phyloP scores from a whole-genome alignment of 2,329 filamentous ascomycete genomes.

The Monosporascus sp. region DNA sequence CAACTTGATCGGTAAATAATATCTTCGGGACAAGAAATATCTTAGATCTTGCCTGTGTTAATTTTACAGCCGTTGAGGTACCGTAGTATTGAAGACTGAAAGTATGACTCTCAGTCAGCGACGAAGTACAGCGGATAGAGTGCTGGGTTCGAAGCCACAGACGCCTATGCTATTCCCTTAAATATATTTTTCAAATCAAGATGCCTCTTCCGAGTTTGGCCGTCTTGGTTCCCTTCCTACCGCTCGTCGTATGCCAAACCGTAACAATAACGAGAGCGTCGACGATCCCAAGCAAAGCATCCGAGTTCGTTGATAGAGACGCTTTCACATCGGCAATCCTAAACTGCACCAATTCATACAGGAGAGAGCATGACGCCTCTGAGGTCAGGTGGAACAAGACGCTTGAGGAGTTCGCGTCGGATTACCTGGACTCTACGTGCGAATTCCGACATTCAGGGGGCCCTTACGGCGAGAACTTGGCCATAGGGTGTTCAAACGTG shows the following conservation, averaged over 20 bases:
- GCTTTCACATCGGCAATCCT: conserved; percentile 52
- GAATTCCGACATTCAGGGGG: conserved; percentile 53
- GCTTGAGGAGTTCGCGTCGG: conserved; percentile 45
- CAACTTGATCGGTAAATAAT: too few species aligned
- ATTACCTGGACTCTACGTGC: conserved; percentile 42
- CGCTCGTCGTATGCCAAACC: conserved; percentile 17
- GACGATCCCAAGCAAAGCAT: conserved; percentile 16
- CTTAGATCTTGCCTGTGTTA: too few species aligned
- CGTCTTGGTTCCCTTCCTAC: conserved; percentile 3
- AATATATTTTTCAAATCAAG: background rate
- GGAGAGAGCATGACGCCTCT: conserved; percentile 55
- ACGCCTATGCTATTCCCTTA: too few species aligned
- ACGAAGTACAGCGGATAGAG: too few species aligned
- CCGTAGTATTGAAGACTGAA: too few species aligned
- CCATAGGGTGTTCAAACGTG: conserved; percentile 58
- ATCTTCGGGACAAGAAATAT: too few species aligned
- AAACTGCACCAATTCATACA: conserved; percentile 62
- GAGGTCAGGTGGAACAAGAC: conserved; percentile 60
- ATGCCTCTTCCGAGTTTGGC: conserved; percentile 3
- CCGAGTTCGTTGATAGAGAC: conserved; percentile 28
- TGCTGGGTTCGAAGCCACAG: too few species aligned
- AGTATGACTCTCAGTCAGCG: too few species aligned
- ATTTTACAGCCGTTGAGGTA: too few species aligned
- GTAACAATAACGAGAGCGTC: conserved; percentile 19
- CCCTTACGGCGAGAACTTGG: conserved; percentile 70